A percentile compares a stretch with the other conserved stretches of the same genome.
Evolutionary conservation across 495 filamentous ascomycete species (phyloP).

Genomic region (Pseudoneurospora amorphoporcata): DNA sequence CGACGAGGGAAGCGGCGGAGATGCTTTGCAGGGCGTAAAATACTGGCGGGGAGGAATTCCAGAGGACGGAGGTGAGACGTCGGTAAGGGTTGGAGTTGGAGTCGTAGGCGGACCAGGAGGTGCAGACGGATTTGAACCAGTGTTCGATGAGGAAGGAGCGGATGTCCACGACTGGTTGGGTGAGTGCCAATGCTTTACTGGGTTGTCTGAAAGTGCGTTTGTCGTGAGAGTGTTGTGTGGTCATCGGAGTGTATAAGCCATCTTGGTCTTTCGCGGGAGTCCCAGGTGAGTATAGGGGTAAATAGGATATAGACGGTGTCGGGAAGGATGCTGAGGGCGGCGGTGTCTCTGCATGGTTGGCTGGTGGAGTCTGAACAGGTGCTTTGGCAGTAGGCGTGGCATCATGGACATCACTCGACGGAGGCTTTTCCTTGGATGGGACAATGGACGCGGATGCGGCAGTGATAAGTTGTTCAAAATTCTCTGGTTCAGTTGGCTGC

Average conservation of each 20-base stretch:
- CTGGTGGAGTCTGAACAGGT: background rate
- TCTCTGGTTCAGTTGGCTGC: conserved; percentile 14
- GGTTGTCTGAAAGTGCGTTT: background rate
- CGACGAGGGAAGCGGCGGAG: conserved; percentile 23
- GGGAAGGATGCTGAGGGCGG: conserved; percentile 3
- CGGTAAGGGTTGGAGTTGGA: conserved; percentile 22
- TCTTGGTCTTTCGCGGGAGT: background rate
- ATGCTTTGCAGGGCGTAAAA: conserved; percentile 23
- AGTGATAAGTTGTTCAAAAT: conserved; percentile 22
- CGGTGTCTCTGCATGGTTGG: background rate
- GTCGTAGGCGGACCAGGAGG: conserved; percentile 24
- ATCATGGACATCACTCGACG: background rate
- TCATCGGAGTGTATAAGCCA: background rate
- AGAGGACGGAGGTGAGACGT: conserved; percentile 15
- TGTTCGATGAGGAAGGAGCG: conserved; percentile 25
- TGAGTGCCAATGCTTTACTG: conserved; percentile 3
- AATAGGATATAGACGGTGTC: background rate
- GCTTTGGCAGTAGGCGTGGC: background rate
- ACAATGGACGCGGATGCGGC: conserved; percentile 23
- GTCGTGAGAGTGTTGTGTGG: background rate
- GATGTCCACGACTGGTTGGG: conserved; percentile 21
- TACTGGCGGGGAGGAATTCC: conserved; percentile 17
- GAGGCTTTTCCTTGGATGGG: background rate
- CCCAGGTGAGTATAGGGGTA: conserved; percentile 3
- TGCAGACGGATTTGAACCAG: conserved; percentile 28